Conservation (phyloP, 2,329 filamentous ascomycete species). For the Curvularia verruculosa region DNA sequence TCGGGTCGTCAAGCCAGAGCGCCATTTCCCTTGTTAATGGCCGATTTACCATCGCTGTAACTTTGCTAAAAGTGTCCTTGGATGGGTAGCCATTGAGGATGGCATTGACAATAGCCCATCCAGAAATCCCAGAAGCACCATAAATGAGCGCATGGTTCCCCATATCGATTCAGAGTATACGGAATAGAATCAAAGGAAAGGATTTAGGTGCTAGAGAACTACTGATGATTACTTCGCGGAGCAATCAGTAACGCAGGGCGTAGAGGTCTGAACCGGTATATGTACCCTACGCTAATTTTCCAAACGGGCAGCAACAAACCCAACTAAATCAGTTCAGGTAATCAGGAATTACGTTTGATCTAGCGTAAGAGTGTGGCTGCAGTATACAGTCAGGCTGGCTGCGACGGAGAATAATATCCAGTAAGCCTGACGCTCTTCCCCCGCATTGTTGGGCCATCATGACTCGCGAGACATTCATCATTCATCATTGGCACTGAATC, state of each 20-base stretch:
- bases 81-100: constrained; percentile 56
- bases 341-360: background rate
- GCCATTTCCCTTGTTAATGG: constrained; percentile 45
- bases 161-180: constrained; percentile 16
- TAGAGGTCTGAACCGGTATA: background rate
- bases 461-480: constrained; percentile 25
- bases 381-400: background rate
- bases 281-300: background rate
- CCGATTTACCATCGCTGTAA: constrained; percentile 58
- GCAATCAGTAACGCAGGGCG: background rate
- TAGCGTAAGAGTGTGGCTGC: constrained; percentile 5
- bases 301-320: background rate
- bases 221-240: background rate
- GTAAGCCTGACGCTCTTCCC: constrained; percentile 21
- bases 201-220: background rate
- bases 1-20: constrained; percentile 46
- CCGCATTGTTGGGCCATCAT: constrained; percentile 29
- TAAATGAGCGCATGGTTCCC: constrained; percentile 45
- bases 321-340: background rate
- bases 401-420: constrained; percentile 40
- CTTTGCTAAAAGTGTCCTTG: constrained; percentile 52
- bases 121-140: constrained; percentile 58
- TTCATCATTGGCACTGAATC: background rate
- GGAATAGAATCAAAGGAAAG: background rate
- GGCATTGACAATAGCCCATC: constrained; percentile 58